Conservation (phyloP, 306 rosid species). For the Boehmeria nivea region DNA sequence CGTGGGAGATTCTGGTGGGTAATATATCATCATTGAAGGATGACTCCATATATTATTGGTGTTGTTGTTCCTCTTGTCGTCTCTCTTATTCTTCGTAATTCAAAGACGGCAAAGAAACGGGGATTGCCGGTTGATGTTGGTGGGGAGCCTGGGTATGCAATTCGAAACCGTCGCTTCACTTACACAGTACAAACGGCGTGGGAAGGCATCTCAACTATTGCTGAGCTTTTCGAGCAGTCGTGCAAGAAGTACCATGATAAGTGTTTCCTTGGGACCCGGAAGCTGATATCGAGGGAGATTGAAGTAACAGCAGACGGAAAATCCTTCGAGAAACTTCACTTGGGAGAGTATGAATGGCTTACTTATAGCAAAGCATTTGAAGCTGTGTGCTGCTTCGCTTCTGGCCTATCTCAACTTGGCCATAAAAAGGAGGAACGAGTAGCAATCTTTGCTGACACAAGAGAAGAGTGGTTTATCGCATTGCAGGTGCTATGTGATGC, state of each 20-base stretch:
- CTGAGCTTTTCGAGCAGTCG: slow-evolving; percentile 70
- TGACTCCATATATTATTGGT: slow-evolving; percentile 63
- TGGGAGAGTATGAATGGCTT: slow-evolving; percentile 83
- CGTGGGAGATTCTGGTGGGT: slow-evolving; percentile 15
- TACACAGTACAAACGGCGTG: slow-evolving; percentile 52
- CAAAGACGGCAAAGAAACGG: slow-evolving; percentile 49
- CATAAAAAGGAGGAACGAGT: slow-evolving; percentile 65
- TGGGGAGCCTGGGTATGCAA: slow-evolving; percentile 58
- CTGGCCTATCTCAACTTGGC: slow-evolving; percentile 66
- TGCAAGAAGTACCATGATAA: slow-evolving; percentile 44
- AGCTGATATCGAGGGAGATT: slow-evolving; percentile 49
- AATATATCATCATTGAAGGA: slow-evolving; percentile 16
- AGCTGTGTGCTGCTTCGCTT: slow-evolving; percentile 60
- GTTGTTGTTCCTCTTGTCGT: slow-evolving; percentile 55
- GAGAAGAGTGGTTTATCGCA: slow-evolving; percentile 91
- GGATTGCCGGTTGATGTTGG: slow-evolving; percentile 57
- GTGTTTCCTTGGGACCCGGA: slow-evolving; percentile 74
- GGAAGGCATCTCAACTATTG: slow-evolving; percentile 76
- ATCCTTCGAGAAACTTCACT: slow-evolving; percentile 74
- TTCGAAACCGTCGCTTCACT: slow-evolving; percentile 48
- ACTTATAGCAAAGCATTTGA: slow-evolving; percentile 61
- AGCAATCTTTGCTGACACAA: slow-evolving; percentile 86
- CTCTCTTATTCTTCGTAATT: slow-evolving; percentile 44
- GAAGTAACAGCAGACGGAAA: slow-evolving; percentile 55
- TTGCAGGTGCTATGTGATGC: slow-evolving; percentile 55